These are phyloP conservation scores for Lactarius psammicola DNA, from an alignment of 768 basidiomycete genomes.

Conservation along the genomic window DNA sequence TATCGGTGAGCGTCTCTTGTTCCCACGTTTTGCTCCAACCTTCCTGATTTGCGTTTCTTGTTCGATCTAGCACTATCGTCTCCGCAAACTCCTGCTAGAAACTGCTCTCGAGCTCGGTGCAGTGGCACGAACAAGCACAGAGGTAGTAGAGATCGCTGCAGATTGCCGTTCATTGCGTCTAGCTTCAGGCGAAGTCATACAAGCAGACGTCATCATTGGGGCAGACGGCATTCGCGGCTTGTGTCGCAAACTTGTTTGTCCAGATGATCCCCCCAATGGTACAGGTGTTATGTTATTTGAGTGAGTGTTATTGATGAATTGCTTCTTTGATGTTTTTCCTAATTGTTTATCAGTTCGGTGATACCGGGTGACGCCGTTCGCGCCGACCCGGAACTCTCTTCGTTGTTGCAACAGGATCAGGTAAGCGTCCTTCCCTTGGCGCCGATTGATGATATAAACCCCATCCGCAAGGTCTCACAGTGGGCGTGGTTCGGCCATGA, in stretches of 20 bases:
- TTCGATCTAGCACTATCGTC: conserved; percentile 34
- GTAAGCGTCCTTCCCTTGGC: conserved; percentile 8
- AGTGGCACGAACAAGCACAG: conserved; percentile 31
- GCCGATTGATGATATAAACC: background rate
- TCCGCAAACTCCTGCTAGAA: conserved; percentile 37
- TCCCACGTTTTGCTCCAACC: background rate
- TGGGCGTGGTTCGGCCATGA: conserved; percentile 29
- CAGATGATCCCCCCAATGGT: conserved; percentile 20
- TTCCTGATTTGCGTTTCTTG: background rate
- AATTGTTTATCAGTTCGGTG: conserved; percentile 18
- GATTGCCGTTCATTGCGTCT: conserved; percentile 33
- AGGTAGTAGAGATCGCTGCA: conserved; percentile 33
- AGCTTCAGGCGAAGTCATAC: conserved; percentile 34
- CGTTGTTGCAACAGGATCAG: conserved; percentile 23
- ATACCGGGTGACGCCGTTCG: conserved; percentile 24
- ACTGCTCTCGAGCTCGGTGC: conserved; percentile 34
- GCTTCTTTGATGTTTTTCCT: background rate
- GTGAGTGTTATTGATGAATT: conserved; percentile 29
- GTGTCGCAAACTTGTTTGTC: conserved; percentile 26
- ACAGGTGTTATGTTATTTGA: conserved; percentile 34
- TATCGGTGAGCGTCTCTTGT: conserved; percentile 31
- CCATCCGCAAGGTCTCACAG: conserved; percentile 11
- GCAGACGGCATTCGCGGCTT: conserved; percentile 38
- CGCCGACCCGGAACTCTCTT: conserved; percentile 24
- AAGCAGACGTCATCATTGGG: conserved; percentile 39